phyloP scores from a whole-genome alignment of 2,329 filamentous ascomycete species.

The Verticillium zaregamsianum region DNA sequence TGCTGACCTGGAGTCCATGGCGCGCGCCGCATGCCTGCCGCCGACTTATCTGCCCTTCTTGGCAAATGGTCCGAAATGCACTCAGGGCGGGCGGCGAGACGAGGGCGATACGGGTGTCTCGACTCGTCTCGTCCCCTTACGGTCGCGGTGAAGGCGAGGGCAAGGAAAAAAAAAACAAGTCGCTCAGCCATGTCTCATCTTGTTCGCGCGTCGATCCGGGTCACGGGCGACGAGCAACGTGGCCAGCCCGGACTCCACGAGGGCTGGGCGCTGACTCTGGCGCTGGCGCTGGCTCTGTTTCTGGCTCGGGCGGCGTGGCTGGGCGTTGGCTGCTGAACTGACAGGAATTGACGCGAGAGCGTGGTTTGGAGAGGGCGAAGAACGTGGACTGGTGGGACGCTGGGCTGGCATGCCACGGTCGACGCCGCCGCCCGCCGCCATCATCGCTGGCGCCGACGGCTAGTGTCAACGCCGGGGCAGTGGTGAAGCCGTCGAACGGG shows the following conservation, averaged over 20 bases:
- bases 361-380: background rate
- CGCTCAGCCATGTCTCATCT: background rate
- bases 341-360: background rate
- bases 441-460: background rate
- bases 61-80: background rate
- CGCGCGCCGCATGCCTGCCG: background rate
- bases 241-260: background rate
- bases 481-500: background rate
- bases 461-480: background rate
- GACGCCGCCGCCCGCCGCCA: background rate
- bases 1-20: background rate
- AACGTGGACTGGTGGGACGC: background rate
- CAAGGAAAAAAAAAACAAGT: background rate
- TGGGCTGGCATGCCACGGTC: background rate
- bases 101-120: background rate
- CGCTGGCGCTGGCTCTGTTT: background rate
- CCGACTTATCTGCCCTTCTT: slow-evolving; percentile 1
- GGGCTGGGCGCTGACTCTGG: background rate
- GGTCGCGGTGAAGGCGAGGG: background rate
- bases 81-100: background rate
- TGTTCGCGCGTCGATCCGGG: background rate
- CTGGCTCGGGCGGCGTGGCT: background rate
- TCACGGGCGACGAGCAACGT: background rate
- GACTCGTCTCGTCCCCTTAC: background rate
- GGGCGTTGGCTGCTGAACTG: background rate